Percentiles rank a stretch among this genome's conserved stretches.
phyloP scores from a whole-genome alignment of 73 alveolate species.

The Blepharisma japonicum region DNA sequence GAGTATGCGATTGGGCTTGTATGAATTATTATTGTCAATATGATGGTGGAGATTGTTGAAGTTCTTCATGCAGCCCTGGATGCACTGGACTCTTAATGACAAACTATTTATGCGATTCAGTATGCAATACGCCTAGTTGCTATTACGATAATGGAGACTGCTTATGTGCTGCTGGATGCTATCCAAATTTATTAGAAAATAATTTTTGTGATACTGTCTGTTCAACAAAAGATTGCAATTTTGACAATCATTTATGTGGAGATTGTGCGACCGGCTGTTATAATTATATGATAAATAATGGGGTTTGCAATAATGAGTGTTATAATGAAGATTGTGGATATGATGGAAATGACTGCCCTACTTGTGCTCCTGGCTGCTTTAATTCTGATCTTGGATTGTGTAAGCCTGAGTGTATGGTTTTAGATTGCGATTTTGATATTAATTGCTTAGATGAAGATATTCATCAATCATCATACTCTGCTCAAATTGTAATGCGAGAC shows the following conservation, averaged over 20 bases:
- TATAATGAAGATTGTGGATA: background rate
- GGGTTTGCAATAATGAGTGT: background rate
- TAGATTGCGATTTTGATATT: too few species aligned
- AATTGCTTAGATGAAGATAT: too few species aligned
- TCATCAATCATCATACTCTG: too few species aligned
- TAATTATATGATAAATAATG: background rate
- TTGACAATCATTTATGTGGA: background rate
- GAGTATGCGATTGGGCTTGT: background rate
- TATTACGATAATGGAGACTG: background rate
- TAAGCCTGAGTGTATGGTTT: too few species aligned
- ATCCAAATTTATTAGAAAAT: background rate
- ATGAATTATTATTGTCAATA: background rate
- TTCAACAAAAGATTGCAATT: background rate
- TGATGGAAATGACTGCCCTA: background rate
- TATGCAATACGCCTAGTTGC: background rate
- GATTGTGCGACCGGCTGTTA: background rate
- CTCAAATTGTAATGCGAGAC: too few species aligned
- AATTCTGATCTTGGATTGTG: background rate
- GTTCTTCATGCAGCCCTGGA: background rate
- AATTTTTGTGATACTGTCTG: background rate
- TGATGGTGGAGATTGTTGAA: slow-evolving; percentile 17
- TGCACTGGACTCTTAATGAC: background rate
- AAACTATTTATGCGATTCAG: background rate
- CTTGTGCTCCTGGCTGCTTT: slow-evolving; percentile 25
- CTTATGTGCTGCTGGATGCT: slow-evolving; percentile 9